Conservation (phyloP, 108 stramenopile species). For the Cyclotella sp. region DNA sequence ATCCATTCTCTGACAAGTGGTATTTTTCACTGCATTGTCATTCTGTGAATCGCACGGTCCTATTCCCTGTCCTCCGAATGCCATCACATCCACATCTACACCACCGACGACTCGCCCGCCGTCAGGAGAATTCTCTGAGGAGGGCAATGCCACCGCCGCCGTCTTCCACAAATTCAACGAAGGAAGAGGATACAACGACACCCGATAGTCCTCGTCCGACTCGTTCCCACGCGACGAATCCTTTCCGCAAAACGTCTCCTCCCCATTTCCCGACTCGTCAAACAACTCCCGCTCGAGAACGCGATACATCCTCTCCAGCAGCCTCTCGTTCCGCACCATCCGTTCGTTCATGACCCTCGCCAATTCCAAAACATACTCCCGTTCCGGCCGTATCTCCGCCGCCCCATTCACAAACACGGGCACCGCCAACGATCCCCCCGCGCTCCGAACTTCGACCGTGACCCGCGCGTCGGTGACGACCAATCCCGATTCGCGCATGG, state of each 20-base stretch:
- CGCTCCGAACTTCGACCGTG: slow-evolving; percentile 74
- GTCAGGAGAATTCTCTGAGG: background rate
- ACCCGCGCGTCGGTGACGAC: slow-evolving; percentile 68
- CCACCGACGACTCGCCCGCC: background rate
- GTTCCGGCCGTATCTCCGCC: slow-evolving; percentile 9
- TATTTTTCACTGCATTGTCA: background rate
- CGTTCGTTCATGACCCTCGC: slow-evolving; percentile 69
- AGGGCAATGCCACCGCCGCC: slow-evolving; percentile 54
- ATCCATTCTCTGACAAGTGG: slow-evolving; percentile 48
- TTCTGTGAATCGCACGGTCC: slow-evolving; percentile 51
- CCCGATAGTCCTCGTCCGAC: slow-evolving; percentile 18
- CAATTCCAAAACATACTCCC: slow-evolving; percentile 58
- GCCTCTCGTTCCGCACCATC: slow-evolving; percentile 58
- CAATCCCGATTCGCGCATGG: slow-evolving; percentile 87
- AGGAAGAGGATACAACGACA: slow-evolving; percentile 51
- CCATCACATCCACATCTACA: slow-evolving; percentile 49
- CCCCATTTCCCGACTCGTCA: too few species aligned
- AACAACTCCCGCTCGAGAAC: slow-evolving; percentile 55
- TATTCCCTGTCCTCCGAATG: slow-evolving; percentile 84
- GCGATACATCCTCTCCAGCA: slow-evolving; percentile 58
- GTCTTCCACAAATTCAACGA: slow-evolving; percentile 75
- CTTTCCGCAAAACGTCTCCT: too few species aligned
- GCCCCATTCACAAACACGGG: slow-evolving; percentile 53
- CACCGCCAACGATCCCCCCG: slow-evolving; percentile 63
- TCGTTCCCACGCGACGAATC: background rate